Evolutionary conservation across 495 filamentous ascomycete genomes (phyloP).

Genomic region (Hapsidospora chrysogenum): DNA sequence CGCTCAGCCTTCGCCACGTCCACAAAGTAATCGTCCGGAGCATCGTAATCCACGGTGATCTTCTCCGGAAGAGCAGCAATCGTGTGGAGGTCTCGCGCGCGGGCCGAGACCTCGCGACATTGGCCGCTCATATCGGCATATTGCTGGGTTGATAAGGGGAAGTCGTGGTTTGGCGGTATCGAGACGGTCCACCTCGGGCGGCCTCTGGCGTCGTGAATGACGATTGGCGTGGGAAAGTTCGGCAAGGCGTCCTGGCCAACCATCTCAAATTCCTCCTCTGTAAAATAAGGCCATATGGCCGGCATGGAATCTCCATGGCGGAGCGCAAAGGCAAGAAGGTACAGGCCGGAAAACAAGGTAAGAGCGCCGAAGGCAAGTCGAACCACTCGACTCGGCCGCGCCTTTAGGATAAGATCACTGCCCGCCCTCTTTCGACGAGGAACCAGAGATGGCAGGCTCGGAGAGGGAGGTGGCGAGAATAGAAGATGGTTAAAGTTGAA

Average conservation of each 20-base stretch:
- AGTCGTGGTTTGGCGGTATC: constrained; percentile 39
- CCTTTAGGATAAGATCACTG: constrained; percentile 4
- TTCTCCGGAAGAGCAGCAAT: constrained; percentile 18
- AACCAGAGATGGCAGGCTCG: constrained; percentile 45
- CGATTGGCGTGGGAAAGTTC: constrained; percentile 38
- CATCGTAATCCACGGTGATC: constrained; percentile 34
- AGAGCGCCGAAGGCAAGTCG: constrained; percentile 25
- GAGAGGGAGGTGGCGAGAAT: constrained; percentile 46
- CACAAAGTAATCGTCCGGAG: constrained; percentile 43
- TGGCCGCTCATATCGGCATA: constrained; percentile 45
- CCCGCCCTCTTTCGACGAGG: constrained; percentile 33
- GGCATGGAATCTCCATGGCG: constrained; percentile 10
- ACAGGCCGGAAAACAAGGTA: constrained; percentile 20
- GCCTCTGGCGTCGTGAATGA: constrained; percentile 38
- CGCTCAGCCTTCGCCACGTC: constrained; percentile 48
- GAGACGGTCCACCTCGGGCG: constrained; percentile 51
- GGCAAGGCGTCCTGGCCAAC: constrained; percentile 32
- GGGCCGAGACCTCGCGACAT: constrained; percentile 34
- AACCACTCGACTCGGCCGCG: constrained; percentile 30
- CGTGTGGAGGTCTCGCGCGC: constrained; percentile 28
- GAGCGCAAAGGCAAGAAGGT: constrained; percentile 10
- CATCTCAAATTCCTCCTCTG: constrained; percentile 28
- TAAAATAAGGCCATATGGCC: constrained; percentile 15
- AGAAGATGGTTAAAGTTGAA: constrained; percentile 45
- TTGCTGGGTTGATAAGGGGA: constrained; percentile 39